These are phyloP conservation scores for Linnemannia elongata DNA, from an alignment of 192 early-diverging fungal genomes.

Conservation along the genomic window DNA sequence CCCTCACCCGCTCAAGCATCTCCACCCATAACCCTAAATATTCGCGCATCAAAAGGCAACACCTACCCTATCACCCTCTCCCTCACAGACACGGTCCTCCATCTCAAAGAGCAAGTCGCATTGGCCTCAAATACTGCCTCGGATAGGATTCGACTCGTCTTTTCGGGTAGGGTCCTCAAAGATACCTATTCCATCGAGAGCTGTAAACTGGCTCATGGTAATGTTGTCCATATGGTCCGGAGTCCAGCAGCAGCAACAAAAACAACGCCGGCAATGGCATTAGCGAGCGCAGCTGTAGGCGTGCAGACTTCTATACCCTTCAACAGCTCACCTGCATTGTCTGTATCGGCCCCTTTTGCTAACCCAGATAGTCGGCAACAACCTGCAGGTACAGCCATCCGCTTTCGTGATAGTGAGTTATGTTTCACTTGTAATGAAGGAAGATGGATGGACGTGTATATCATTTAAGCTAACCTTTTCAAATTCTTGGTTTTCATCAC, in stretches of 20 bases:
- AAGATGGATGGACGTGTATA: neutral
- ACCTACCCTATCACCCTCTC: constrained; percentile 74
- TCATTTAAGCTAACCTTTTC: neutral
- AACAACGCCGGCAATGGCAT: neutral
- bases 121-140: constrained; percentile 69
- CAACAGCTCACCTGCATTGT: neutral
- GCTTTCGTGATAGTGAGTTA: no score
- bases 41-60: constrained; percentile 80
- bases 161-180: constrained; percentile 93
- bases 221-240: constrained; percentile 93
- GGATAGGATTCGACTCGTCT: constrained; percentile 88
- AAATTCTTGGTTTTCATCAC: neutral
- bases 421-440: no score
- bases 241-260: constrained; percentile 42
- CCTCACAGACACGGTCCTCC: constrained; percentile 71
- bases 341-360: neutral
- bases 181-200: constrained; percentile 78
- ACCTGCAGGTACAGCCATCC: neutral
- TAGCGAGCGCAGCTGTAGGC: neutral
- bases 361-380: neutral
- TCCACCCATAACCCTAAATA: constrained; percentile 66
- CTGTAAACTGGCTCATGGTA: constrained; percentile 90
- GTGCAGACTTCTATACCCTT: neutral
- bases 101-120: constrained; percentile 85
- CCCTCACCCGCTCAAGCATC: neutral